Base-by-base conservation (phyloP, 257 asterid genomes). In the Sherardia arvensis region DNA sequence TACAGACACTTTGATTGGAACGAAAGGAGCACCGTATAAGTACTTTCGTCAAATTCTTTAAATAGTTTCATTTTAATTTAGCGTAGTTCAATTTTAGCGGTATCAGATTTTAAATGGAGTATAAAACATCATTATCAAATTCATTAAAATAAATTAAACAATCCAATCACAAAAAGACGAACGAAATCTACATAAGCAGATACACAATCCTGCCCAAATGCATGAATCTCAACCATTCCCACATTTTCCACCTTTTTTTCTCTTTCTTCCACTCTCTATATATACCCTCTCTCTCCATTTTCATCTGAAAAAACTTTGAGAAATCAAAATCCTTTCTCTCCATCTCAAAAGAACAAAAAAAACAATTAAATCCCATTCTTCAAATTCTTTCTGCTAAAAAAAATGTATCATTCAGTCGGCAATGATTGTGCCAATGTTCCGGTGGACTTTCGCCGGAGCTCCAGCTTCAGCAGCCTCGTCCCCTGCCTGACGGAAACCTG, bases 401-500 rank as follows among this genome's bases (percentile, higher is more conserved):
- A 30, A 32, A 59, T 59, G 63, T 59, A 59, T 59, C 63, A 59
- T 27, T 61, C 76, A 4, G 73, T 72, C 66, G 59, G 29, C 26
- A 36, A 69, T 1, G 90, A 82, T 58, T 34, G 29, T 14, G 55
- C 64, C 7, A 73, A 79, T 53, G 20, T 22, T 27, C 79, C 93
- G 28, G 57, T 66, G 34, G 76, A 83, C 21, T 43, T 43, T 59
- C 57, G 79, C 63, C 80, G 94, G 80, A 86, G 78, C 73, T 75
- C 85, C 34, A 87, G 95, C 47, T 83, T 82, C 81, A 73, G 73
- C 66, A 79, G 80, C 61, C 84, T 90, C 5, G 73, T 82, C 59
- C 83, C 90, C 0, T 90, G 90, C 57, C 71, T 90, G 61, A 82
- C 88, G 21, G 92, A 85, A 14, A 87, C 83, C 1, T 90, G 92